Conservation (phyloP, 495 filamentous ascomycete species). For the Amorphotheca resinae region DNA sequence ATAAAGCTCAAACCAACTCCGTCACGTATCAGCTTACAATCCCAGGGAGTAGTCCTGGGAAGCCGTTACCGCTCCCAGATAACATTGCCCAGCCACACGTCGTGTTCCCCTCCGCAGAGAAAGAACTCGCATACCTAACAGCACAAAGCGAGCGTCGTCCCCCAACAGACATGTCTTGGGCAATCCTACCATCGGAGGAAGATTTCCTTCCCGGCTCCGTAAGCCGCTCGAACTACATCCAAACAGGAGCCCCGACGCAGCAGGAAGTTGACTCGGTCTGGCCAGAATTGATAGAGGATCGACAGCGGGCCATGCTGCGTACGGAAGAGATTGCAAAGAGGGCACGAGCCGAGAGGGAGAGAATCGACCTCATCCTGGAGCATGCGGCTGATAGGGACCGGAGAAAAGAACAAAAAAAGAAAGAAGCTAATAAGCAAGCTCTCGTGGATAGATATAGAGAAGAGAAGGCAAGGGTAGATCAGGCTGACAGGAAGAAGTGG, state of each 20-base stretch:
- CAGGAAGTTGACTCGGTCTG: neutral
- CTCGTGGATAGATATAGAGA: too few relatives aligned
- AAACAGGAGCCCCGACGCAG: neutral
- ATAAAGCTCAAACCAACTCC: too few relatives aligned
- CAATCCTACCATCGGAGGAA: neutral
- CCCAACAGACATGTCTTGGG: too few relatives aligned
- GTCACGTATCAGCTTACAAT: neutral
- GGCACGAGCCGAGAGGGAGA: too few relatives aligned
- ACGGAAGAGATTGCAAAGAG: too few relatives aligned
- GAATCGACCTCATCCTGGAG: too few relatives aligned
- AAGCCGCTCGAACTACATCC: neutral
- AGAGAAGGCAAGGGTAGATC: too few relatives aligned
- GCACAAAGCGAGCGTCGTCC: neutral
- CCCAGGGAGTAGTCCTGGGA: neutral
- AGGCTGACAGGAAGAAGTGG: too few relatives aligned
- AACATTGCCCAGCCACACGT: neutral
- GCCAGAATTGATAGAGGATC: neutral
- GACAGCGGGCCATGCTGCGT: too few relatives aligned
- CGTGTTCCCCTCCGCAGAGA: neutral
- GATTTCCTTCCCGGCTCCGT: neutral
- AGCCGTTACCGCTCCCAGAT: neutral
- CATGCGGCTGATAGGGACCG: neutral
- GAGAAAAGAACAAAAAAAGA: neutral
- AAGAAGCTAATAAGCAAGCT: too few relatives aligned
- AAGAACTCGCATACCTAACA: neutral